These are phyloP conservation scores for Huiozyma sinensis DNA, from an alignment of 805 yeast species.

Conservation along the genomic window DNA sequence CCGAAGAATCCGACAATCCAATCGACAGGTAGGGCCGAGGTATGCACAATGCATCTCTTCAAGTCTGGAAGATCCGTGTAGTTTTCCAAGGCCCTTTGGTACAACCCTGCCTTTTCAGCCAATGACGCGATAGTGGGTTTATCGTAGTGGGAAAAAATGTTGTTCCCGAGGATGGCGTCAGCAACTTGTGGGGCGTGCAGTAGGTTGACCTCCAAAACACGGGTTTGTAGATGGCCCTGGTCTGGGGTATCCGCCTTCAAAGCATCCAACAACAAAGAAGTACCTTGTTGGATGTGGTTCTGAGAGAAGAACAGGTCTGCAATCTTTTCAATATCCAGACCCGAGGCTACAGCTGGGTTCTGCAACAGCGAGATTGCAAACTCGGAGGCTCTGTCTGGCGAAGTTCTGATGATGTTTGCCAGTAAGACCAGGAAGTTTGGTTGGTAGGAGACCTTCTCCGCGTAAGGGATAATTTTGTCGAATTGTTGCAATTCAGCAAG, in stretches of 20 bases:
- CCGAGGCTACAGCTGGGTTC: constrained; percentile 45
- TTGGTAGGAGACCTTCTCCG: constrained; percentile 75
- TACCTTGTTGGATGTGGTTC: constrained; percentile 92
- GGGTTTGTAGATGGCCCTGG: constrained; percentile 92
- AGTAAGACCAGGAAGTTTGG: constrained; percentile 87
- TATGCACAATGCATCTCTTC: constrained; percentile 86
- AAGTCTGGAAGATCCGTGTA: constrained; percentile 91
- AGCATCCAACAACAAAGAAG: constrained; percentile 92
- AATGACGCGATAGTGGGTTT: constrained; percentile 84
- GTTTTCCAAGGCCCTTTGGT: constrained; percentile 92
- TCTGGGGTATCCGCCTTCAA: constrained; percentile 87
- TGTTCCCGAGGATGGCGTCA: constrained; percentile 93
- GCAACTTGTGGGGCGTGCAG: constrained; percentile 98
- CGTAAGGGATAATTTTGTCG: constrained; percentile 89
- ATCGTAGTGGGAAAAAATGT: constrained; percentile 92
- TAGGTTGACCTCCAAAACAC: constrained; percentile 84
- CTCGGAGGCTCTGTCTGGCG: constrained; percentile 97
- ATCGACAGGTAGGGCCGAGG: constrained; percentile 75
- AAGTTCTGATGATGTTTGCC: constrained; percentile 81
- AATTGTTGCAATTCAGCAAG: constrained; percentile 94
- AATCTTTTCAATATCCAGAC: constrained; percentile 70
- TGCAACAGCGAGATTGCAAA: constrained; percentile 80
- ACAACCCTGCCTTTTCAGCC: constrained; percentile 92
- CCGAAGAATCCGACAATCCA: constrained; percentile 93
- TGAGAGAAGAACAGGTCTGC: constrained; percentile 93